Conservation (phyloP, 176 grass and related monocot genomes). For the Avena atlantica region DNA sequence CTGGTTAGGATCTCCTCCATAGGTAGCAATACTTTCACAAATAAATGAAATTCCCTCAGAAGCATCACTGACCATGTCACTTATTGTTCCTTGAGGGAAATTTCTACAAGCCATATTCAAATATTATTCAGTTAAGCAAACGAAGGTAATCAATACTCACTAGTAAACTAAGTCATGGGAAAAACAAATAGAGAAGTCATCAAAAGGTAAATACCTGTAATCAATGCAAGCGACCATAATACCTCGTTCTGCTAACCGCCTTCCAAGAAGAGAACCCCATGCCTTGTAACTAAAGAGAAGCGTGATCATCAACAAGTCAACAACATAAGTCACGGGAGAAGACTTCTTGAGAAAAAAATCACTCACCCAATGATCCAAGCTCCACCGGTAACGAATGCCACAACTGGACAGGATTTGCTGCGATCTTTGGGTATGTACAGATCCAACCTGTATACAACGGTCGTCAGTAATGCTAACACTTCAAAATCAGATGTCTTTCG, state of each 20-base stretch:
- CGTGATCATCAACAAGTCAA: slow-evolving; percentile 31
- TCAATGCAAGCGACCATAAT: slow-evolving; percentile 96
- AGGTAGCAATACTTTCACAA: slow-evolving; percentile 73
- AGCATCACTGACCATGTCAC: slow-evolving; percentile 92
- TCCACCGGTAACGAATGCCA: slow-evolving; percentile 95
- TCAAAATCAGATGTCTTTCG: not conserved
- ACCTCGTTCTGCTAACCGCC: slow-evolving; percentile 81
- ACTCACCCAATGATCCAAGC: slow-evolving; percentile 98
- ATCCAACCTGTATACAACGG: slow-evolving; percentile 66
- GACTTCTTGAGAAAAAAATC: not conserved
- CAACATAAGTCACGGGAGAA: not conserved
- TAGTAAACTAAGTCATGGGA: not conserved
- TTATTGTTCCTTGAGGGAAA: slow-evolving; percentile 96
- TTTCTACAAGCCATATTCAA: slow-evolving; percentile 61
- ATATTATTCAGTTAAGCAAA: slow-evolving; percentile 12
- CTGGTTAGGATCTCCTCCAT: slow-evolving; percentile 89
- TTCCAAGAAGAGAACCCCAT: slow-evolving; percentile 93
- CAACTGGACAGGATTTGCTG: slow-evolving; percentile 62
- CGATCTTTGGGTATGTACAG: slow-evolving; percentile 73
- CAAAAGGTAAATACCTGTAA: slow-evolving; percentile 68
- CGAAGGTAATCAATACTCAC: not conserved
- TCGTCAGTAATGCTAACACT: slow-evolving; percentile 24
- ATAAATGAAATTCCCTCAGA: slow-evolving; percentile 85
- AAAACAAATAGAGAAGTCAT: not conserved
- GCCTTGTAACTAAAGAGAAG: slow-evolving; percentile 82